phyloP scores from a whole-genome alignment of 352 stramenopile species.

The Aphanomyces cochlioides region DNA sequence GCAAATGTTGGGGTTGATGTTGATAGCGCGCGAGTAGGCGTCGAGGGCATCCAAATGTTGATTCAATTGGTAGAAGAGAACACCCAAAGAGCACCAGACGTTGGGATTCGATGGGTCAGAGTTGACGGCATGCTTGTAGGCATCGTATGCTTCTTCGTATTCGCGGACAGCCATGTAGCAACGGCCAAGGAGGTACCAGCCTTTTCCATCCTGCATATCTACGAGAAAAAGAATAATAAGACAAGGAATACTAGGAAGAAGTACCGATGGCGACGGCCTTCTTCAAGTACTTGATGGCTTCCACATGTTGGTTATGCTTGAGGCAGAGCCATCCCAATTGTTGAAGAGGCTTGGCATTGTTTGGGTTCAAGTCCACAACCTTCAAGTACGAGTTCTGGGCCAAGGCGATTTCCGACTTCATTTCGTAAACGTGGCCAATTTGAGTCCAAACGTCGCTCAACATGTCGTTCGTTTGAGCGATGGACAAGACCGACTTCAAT shows the following conservation, averaged over 20 bases:
- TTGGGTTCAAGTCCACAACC: slow-evolving; percentile 77
- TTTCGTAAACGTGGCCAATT: slow-evolving; percentile 83
- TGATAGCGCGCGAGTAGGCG: slow-evolving; percentile 85
- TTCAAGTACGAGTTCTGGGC: slow-evolving; percentile 84
- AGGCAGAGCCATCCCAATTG: slow-evolving; percentile 81
- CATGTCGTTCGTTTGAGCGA: slow-evolving; percentile 81
- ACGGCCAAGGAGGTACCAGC: slow-evolving; percentile 85
- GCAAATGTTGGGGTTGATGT: slow-evolving; percentile 89
- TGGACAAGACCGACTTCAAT: slow-evolving; percentile 76
- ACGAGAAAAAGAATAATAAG: neutral
- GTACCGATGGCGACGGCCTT: slow-evolving; percentile 63
- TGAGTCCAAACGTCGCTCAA: slow-evolving; percentile 84
- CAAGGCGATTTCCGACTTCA: slow-evolving; percentile 74
- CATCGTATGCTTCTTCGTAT: slow-evolving; percentile 87
- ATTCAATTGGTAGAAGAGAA: slow-evolving; percentile 89
- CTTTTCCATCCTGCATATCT: slow-evolving; percentile 80
- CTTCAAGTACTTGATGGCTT: slow-evolving; percentile 81
- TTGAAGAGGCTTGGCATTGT: slow-evolving; percentile 78
- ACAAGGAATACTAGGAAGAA: neutral
- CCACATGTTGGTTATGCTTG: slow-evolving; percentile 79
- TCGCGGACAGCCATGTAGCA: slow-evolving; percentile 91
- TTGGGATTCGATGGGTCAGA: slow-evolving; percentile 88
- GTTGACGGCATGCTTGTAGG: slow-evolving; percentile 87
- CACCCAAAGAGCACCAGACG: slow-evolving; percentile 87
- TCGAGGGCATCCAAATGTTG: slow-evolving; percentile 85